Evolutionary conservation across 2,329 filamentous ascomycete species (phyloP).

Genomic region (Simplicillium sp.): DNA sequence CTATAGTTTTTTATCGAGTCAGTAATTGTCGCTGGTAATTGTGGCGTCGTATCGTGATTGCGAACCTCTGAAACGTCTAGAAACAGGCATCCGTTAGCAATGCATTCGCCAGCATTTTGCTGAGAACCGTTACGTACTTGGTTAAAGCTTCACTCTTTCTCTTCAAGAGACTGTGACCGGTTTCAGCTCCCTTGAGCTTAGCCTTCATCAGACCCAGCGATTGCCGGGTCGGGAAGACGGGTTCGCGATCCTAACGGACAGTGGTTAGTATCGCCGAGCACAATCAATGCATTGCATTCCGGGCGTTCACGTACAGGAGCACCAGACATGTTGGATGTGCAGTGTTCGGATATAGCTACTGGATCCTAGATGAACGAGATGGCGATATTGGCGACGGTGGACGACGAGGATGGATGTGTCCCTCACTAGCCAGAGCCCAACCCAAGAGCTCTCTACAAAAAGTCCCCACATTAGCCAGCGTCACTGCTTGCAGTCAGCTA

Average conservation of each 20-base stretch:
- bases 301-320: constrained; percentile 22
- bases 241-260: constrained; percentile 81
- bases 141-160: constrained; percentile 96
- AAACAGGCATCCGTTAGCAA: constrained; percentile 1
- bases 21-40: not conserved
- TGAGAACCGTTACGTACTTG: constrained; percentile 53
- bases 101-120: not conserved
- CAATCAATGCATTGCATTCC: too few species aligned
- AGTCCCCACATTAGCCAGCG: too few species aligned
- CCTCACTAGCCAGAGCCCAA: too few species aligned
- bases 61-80: constrained; percentile 80
- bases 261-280: too few species aligned
- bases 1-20: constrained; percentile 31
- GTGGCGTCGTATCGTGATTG: not conserved
- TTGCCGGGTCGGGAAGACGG: constrained; percentile 96
- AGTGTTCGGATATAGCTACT: constrained; percentile 1
- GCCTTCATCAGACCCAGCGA: constrained; percentile 95
- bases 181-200: constrained; percentile 90
- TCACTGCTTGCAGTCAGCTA: too few species aligned
- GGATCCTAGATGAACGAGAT: constrained; percentile 3
- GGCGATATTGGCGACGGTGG: constrained; percentile 1
- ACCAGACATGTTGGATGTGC: constrained; percentile 23
- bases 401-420: not conserved
- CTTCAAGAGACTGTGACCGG: constrained; percentile 89
- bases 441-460: too few species aligned